Evolutionary conservation across 768 basidiomycete genomes (phyloP), one percentile per base, ranked within the genome.

Genomic region (Amanita molliuscula): DNA sequence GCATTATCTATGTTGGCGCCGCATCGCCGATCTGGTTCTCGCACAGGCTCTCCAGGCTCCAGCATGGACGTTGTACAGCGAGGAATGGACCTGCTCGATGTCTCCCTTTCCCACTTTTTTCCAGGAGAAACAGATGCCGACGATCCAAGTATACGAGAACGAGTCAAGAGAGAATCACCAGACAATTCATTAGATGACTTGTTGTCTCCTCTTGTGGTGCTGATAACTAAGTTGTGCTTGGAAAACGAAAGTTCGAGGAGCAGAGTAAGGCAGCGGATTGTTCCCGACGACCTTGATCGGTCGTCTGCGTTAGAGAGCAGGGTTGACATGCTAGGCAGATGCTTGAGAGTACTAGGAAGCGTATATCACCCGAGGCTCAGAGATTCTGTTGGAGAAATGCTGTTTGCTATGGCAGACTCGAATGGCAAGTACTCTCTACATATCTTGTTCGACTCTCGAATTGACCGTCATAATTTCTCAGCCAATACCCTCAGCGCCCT

Each of bases 201-300:
- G 1, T 67, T 94, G 33, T 74, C 81, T 3, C 93, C 93, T 1
- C 67, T 96, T 9, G 72, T 84, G 20, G 67, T 94, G 11, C 74
- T 98, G 34, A 62, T 96, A 43, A 77, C 82, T 5, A 77, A 84
- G 52, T 65, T 92, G 35, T 85, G 83, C 53, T 63, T 72, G 15
- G 85, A 76, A 2, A 81, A 86, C 56, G 79, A 80, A 48, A 67
- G 63, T 3, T 74, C 77, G 15, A 74, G 82, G 51, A 48, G 63
- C 33, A 71, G 79, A 21, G 62, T 89, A 52, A 75, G 80, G 51
- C 76, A 81, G 43, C 78, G 77, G 75, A 65, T 97, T 20, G 66
- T 93, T 5, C 93, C 94, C 0, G 66, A 77, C 0, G 79, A 84
- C 57, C 61, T 96, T 59, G 95, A 98, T 63, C 81, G 96, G 40